Percentiles rank a stretch among this genome's conserved stretches.
phyloP scores from a whole-genome alignment of 805 yeast genomes.

The Kodamaea sagamina region DNA sequence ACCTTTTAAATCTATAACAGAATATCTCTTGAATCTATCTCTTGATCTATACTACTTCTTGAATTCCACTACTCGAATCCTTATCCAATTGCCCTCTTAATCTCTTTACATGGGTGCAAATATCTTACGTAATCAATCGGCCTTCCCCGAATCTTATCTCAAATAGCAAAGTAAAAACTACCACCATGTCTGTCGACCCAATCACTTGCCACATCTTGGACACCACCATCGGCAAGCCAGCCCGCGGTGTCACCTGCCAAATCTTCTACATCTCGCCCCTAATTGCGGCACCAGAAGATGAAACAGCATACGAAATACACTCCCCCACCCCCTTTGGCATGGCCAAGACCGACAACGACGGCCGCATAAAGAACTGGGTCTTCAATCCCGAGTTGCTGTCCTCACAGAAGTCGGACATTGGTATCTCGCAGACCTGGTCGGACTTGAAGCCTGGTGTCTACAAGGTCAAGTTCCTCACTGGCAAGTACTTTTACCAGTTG shows the following conservation, averaged over 20 bases:
- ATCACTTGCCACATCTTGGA: constrained; percentile 90
- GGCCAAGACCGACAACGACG: constrained; percentile 76
- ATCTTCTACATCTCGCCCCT: constrained; percentile 43
- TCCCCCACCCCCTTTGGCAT: constrained; percentile 54
- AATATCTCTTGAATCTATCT: neutral
- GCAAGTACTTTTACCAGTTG: constrained; percentile 54
- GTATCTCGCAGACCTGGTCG: constrained; percentile 46
- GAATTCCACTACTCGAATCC: neutral
- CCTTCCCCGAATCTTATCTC: neutral
- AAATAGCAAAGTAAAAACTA: neutral
- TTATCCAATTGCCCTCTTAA: no score
- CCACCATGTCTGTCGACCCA: constrained; percentile 40
- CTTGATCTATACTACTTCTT: neutral
- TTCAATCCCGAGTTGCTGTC: constrained; percentile 37
- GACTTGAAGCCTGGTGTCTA: constrained; percentile 62
- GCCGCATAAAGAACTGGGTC: constrained; percentile 73
- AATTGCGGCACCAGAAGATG: constrained; percentile 24
- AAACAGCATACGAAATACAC: constrained; percentile 28
- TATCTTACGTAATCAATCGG: no score
- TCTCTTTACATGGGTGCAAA: neutral
- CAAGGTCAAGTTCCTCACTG: constrained; percentile 76
- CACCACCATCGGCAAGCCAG: constrained; percentile 83
- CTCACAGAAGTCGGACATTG: constrained; percentile 23
- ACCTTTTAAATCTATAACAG: neutral
- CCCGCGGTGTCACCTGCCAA: constrained; percentile 69